Conservation (phyloP, 805 yeast genomes). For the Kluyveromyces siamensis region DNA sequence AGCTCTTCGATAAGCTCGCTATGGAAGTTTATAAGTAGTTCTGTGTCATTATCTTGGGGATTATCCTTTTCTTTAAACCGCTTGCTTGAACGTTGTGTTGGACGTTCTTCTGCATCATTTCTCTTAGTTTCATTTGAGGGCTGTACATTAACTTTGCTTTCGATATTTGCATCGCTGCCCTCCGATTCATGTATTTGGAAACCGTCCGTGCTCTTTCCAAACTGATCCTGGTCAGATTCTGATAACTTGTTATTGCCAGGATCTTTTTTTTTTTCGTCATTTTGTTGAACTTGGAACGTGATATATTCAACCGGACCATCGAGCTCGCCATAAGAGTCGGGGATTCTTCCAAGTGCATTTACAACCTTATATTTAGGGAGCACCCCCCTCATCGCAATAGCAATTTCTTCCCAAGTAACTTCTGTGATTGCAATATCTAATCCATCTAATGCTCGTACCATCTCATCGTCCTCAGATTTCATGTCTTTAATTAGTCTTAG, state of each 20-base stretch:
- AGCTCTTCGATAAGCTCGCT: slow-evolving; percentile 13
- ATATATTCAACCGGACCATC: slow-evolving; percentile 42
- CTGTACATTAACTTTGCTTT: not conserved
- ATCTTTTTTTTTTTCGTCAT: not conserved
- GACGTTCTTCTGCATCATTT: slow-evolving; percentile 7
- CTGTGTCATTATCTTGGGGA: slow-evolving; percentile 6
- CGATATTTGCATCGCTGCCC: not conserved
- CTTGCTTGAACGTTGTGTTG: slow-evolving; percentile 33
- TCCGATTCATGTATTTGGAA: not conserved
- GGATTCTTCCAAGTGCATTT: slow-evolving; percentile 26
- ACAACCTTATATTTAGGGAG: slow-evolving; percentile 33
- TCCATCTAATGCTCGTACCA: slow-evolving; percentile 28
- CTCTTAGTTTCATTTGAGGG: slow-evolving; percentile 2
- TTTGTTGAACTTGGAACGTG: slow-evolving; percentile 22
- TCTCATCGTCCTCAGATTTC: slow-evolving; percentile 29
- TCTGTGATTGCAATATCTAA: slow-evolving; percentile 15
- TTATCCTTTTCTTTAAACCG: slow-evolving; percentile 29
- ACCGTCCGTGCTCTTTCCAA: not conserved
- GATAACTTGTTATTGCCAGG: not conserved
- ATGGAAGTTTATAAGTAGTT: slow-evolving; percentile 10
- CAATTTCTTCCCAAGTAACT: slow-evolving; percentile 25
- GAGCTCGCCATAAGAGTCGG: slow-evolving; percentile 45
- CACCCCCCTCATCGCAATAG: slow-evolving; percentile 16
- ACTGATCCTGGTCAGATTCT: not conserved
- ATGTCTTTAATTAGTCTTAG: slow-evolving; percentile 27